Conservation (phyloP, 345 rosid genomes). For the Rhizophora mangle region DNA sequence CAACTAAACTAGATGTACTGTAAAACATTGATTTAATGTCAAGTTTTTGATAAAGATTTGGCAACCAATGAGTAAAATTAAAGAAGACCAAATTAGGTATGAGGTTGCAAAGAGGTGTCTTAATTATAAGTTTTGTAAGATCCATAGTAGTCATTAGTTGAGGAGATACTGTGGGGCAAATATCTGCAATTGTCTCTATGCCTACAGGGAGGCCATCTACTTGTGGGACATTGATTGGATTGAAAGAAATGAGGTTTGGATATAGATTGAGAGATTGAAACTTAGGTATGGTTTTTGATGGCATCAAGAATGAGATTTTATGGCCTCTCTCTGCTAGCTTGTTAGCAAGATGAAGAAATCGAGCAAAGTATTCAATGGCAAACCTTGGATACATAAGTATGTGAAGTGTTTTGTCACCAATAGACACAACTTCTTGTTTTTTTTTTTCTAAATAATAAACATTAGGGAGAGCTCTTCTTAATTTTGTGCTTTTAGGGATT, state of each 20-base stretch:
- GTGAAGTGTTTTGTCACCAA: too few species aligned
- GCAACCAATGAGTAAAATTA: conserved; percentile 39
- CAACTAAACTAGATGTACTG: conserved; percentile 18
- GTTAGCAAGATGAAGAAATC: too few species aligned
- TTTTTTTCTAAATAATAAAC: too few species aligned
- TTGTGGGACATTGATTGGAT: conserved; percentile 40
- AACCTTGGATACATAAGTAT: too few species aligned
- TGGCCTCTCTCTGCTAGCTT: too few species aligned
- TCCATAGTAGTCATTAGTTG: conserved; percentile 35
- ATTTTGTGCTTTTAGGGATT: too few species aligned
- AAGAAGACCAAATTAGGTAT: conserved; percentile 32
- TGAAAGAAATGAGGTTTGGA: conserved; percentile 47
- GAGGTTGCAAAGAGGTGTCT: conserved; percentile 19
- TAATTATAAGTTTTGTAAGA: conserved; percentile 23
- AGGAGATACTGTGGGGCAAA: conserved; percentile 17
- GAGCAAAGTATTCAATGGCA: too few species aligned
- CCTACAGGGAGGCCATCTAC: conserved; percentile 40
- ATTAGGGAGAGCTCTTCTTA: too few species aligned
- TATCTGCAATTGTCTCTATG: conserved; percentile 18
- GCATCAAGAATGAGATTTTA: conserved; percentile 26
- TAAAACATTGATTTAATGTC: conserved; percentile 26
- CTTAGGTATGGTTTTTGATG: conserved; percentile 36
- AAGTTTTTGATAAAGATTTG: neutral
- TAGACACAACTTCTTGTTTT: too few species aligned
- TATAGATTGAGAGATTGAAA: conserved; percentile 35